These are phyloP conservation scores for Plenodomus lindquistii DNA, from an alignment of 2,329 filamentous ascomycete genomes.

Conservation along the genomic window DNA sequence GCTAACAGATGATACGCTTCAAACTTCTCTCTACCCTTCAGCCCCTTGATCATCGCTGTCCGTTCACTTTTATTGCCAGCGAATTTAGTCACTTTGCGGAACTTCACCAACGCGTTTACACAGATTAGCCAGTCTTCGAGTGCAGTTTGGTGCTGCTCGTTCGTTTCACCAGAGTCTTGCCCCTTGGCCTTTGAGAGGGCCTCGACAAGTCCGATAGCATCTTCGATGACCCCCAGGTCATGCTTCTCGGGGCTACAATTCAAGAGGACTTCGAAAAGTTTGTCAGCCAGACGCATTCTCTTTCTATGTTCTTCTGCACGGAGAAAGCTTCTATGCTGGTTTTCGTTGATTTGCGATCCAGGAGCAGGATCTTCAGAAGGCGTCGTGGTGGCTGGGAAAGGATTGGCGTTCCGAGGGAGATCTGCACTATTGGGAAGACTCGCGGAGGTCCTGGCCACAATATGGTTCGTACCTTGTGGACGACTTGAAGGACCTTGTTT, in stretches of 20 bases:
- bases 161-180: background rate
- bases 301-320: no score
- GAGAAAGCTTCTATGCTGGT: no score
- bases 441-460: no score
- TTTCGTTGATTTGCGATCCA: background rate
- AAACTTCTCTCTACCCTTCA: background rate
- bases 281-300: background rate
- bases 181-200: background rate
- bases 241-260: background rate
- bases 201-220: background rate
- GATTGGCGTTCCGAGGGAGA: no score
- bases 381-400: no score
- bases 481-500: background rate
- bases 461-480: background rate
- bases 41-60: background rate
- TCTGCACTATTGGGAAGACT: no score
- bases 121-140: constrained; percentile 3
- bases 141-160: background rate
- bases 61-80: background rate
- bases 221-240: background rate
- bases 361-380: no score
- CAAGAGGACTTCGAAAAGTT: background rate
- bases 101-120: background rate
- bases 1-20: background rate
- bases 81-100: constrained; percentile 1